Base-by-base conservation (phyloP, 768 basidiomycete genomes). In the Leccinellum luteum region DNA sequence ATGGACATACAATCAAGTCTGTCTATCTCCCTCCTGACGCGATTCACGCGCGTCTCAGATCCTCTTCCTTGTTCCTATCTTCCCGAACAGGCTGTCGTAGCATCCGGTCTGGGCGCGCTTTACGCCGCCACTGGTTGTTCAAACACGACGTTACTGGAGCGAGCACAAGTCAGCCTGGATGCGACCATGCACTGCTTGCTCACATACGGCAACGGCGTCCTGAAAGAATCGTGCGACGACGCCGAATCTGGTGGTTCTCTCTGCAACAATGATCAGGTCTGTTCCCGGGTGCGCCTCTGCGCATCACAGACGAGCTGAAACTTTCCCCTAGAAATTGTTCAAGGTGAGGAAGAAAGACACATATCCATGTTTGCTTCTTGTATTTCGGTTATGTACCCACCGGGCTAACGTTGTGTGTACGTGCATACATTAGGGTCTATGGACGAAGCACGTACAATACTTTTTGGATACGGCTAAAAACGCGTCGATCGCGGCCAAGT, bases 1-100 rank as follows among this genome's bases (percentile, higher is more conserved):
- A 2, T 84, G 83, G 83, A 82, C 79, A 0, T 85, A 85, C 63
- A 84, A 85, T 60, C 83, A 84, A 64, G 82, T 80, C 58, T 38
- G 60, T 56, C 21, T n/a, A 7, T 2, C n/a, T n/a, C n/a, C n/a
- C 30, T 23, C n/a, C 4, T 15, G 35, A 35, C 27, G 4, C 15
- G 21, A 12, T 21, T 45, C 9, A 1, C 19, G 17, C 23, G 2
- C 13, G 3, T 25, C 2, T 50, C 47, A 52, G 28, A 52, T n/a
- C 38, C 4, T 21, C 30, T 12, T 34, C 12, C 8, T 45, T 41
- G 25, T 1, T 47, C 10, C 8, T 5, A 17, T 1, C 3, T 3
- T 14, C n/a, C 17, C 14, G 21, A 45, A 41, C 54, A 83, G 80
- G 81, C 78, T 10, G 82, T 85, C 41, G 76, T 84, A 48, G 83